Evolutionary conservation across 306 rosid species (phyloP).

Genomic region (Castanea crenata): DNA sequence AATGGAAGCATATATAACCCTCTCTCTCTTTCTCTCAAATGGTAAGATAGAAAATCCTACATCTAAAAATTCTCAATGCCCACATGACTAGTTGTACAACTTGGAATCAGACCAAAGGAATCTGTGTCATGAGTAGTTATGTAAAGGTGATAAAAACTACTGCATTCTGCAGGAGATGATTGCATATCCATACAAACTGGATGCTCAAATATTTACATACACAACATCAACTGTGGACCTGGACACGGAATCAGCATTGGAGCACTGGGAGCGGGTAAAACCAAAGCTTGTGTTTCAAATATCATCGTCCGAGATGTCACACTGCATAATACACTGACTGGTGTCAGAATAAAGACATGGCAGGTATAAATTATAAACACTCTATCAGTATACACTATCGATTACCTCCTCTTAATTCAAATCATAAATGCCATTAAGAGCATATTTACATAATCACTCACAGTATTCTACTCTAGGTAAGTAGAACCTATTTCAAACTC

Average conservation of each 20-base stretch:
- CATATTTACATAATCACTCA: neutral
- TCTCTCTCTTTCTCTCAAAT: too few species aligned
- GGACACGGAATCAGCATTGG: constrained; percentile 78
- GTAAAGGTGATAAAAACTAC: neutral
- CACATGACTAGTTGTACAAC: neutral
- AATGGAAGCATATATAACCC: too few species aligned
- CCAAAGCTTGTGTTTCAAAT: constrained; percentile 77
- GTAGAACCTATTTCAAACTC: neutral
- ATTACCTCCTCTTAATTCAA: neutral
- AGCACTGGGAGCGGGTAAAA: constrained; percentile 58
- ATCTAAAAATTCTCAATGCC: too few species aligned
- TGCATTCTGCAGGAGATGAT: constrained; percentile 58
- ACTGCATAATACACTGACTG: constrained; percentile 56
- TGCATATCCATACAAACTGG: constrained; percentile 75
- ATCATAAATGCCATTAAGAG: neutral
- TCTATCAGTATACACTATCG: neutral
- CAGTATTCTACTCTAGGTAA: neutral
- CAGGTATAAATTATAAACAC: constrained; percentile 46
- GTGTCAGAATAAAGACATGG: constrained; percentile 88
- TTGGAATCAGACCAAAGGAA: neutral
- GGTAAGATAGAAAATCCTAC: too few species aligned
- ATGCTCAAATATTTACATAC: constrained; percentile 59
- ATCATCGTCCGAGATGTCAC: constrained; percentile 65
- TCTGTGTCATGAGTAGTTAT: neutral
- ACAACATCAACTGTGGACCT: constrained; percentile 69